Conservation (phyloP, 2,329 filamentous ascomycete species). For the Hymenoscyphus fructigenus region DNA sequence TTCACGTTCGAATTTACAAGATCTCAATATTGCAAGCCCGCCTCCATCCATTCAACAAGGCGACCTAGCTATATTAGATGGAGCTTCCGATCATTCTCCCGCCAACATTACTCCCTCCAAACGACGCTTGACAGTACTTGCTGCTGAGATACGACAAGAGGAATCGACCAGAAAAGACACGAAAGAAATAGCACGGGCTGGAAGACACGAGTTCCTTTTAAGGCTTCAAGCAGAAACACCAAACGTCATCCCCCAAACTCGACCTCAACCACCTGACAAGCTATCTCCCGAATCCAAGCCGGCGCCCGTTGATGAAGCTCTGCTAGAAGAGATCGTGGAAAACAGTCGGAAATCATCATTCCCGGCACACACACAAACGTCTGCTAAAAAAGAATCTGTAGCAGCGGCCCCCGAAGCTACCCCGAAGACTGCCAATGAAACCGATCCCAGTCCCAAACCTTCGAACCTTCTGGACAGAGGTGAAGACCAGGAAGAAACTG, state of each 20-base stretch:
- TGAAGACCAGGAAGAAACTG: too few relatives aligned
- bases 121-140: background rate
- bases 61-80: background rate
- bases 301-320: background rate
- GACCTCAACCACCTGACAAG: background rate
- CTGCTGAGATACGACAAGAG: conserved; percentile 9
- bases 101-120: background rate
- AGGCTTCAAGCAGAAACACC: background rate
- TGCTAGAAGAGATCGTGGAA: background rate
- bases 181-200: conserved; percentile 17
- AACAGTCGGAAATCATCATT: background rate
- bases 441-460: background rate
- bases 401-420: background rate
- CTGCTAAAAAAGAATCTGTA: background rate
- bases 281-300: background rate
- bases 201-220: conserved; percentile 12
- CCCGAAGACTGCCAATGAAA: background rate
- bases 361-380: background rate
- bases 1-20: background rate
- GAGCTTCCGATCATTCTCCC: background rate
- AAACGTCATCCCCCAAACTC: background rate
- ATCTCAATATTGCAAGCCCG: background rate
- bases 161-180: conserved; percentile 13
- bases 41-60: background rate
- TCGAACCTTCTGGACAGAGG: background rate